Evolutionary conservation across 2,329 filamentous ascomycete genomes (phyloP).

Genomic region (Penicillium sp.): DNA sequence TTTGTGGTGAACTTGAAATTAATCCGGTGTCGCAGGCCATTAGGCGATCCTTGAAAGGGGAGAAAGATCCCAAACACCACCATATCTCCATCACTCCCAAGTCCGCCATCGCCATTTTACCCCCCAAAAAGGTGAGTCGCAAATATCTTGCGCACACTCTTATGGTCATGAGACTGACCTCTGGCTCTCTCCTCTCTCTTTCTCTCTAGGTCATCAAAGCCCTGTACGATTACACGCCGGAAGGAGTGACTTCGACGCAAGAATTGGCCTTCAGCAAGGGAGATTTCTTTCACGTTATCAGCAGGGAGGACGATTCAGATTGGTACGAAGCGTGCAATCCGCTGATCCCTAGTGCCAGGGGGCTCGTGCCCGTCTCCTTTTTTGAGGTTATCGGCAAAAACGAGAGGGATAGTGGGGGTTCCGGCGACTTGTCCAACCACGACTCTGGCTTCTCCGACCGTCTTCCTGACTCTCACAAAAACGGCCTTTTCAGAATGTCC

Average conservation of each 20-base stretch:
- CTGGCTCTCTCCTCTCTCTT: neutral
- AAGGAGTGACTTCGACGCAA: slow-evolving; percentile 56
- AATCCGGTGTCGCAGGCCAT: slow-evolving; percentile 59
- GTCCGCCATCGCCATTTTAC: slow-evolving; percentile 82
- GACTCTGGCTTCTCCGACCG: slow-evolving; percentile 84
- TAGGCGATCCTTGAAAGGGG: slow-evolving; percentile 85
- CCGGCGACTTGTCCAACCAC: slow-evolving; percentile 61
- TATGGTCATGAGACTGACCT: too few species aligned
- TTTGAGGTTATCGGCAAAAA: slow-evolving; percentile 92
- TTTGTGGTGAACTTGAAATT: slow-evolving; percentile 5
- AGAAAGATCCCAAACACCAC: slow-evolving; percentile 66
- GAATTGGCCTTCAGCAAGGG: slow-evolving; percentile 90
- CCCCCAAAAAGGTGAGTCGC: slow-evolving; percentile 79
- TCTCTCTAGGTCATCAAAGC: slow-evolving; percentile 83
- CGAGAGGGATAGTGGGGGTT: slow-evolving; percentile 81
- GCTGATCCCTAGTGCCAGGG: slow-evolving; percentile 76
- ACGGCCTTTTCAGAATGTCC: slow-evolving; percentile 42
- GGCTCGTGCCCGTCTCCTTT: slow-evolving; percentile 89
- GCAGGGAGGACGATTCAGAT: slow-evolving; percentile 87
- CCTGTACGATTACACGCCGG: slow-evolving; percentile 86
- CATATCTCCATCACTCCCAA: slow-evolving; percentile 80
- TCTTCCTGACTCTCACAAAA: slow-evolving; percentile 32
- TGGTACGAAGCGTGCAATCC: slow-evolving; percentile 99
- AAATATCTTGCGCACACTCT: too few species aligned
- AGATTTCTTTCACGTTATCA: slow-evolving; percentile 98